phyloP scores from a whole-genome alignment of 106 monocot species.

The Phalaenopsis aphrodite region DNA sequence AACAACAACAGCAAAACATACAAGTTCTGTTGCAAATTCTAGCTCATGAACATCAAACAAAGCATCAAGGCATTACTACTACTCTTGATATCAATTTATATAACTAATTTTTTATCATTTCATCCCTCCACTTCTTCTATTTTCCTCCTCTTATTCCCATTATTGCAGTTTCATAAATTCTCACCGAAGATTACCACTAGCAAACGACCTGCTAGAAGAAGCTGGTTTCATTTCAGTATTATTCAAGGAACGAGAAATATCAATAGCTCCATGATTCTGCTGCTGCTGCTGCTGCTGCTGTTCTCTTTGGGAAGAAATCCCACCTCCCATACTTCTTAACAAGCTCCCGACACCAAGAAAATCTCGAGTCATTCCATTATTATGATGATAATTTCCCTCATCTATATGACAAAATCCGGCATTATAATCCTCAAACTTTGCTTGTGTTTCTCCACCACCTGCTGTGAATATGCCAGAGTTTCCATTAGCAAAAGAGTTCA shows the following conservation, averaged over 20 bases:
- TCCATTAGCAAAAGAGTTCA: slow-evolving; percentile 66
- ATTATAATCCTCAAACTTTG: slow-evolving; percentile 21
- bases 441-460: neutral
- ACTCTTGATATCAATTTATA: too few relatives aligned
- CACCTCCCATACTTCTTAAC: slow-evolving; percentile 25
- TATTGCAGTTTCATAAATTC: neutral
- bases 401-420: slow-evolving; percentile 32
- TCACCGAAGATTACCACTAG: slow-evolving; percentile 31
- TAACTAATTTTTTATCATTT: neutral
- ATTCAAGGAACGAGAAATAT: slow-evolving; percentile 32
- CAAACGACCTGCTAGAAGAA: slow-evolving; percentile 31
- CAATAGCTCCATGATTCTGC: slow-evolving; percentile 19
- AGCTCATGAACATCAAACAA: too few relatives aligned
- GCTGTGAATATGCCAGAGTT: slow-evolving; percentile 21
- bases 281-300: slow-evolving; percentile 14
- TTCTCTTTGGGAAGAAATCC: slow-evolving; percentile 30
- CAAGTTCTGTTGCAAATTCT: neutral
- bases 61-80: too few relatives aligned
- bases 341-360: slow-evolving; percentile 72
- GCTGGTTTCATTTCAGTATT: slow-evolving; percentile 38
- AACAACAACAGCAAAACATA: neutral
- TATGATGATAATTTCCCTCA: slow-evolving; percentile 33
- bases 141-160: neutral
- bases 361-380: slow-evolving; percentile 54
- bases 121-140: neutral